A percentile compares a stretch with the other conserved stretches of the same genome.
These are phyloP conservation scores for Gloeopeniophorella convolvens DNA, from an alignment of 768 basidiomycete species.

Conservation along the genomic window DNA sequence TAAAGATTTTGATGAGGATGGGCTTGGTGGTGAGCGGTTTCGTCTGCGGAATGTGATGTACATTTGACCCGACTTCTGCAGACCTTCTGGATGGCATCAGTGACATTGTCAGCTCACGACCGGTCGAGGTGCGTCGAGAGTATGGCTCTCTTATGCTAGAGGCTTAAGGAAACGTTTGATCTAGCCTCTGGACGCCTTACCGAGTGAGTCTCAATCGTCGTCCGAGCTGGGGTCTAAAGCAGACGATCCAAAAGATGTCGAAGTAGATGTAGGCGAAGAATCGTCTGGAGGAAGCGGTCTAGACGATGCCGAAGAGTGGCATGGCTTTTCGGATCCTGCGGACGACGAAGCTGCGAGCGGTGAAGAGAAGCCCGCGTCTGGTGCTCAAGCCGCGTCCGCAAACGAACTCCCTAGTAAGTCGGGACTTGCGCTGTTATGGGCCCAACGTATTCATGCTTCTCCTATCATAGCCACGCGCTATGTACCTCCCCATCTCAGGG, in stretches of 20 bases:
- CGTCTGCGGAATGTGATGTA: neutral
- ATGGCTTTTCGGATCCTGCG: conserved; percentile 30
- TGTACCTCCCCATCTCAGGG: conserved; percentile 76
- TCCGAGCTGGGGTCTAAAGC: conserved; percentile 24
- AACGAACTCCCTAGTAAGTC: too few relatives aligned
- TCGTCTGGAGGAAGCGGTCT: conserved; percentile 11
- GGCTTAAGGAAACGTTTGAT: neutral
- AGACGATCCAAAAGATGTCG: conserved; percentile 24
- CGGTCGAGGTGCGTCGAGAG: neutral
- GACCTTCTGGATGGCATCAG: conserved; percentile 27
- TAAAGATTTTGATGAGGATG: conserved; percentile 59
- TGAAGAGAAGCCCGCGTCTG: conserved; percentile 7
- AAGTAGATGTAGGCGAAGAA: conserved; percentile 19
- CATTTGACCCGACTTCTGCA: conserved; percentile 3
- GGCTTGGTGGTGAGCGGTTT: conserved; percentile 63
- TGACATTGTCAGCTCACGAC: neutral
- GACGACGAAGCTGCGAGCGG: conserved; percentile 24
- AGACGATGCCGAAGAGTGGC: conserved; percentile 34
- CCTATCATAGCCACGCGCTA: conserved; percentile 43
- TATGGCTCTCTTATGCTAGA: neutral
- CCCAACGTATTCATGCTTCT: neutral
- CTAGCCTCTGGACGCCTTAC: neutral
- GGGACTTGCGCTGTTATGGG: too few relatives aligned
- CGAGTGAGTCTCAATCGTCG: conserved; percentile 16
- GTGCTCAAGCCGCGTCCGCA: conserved; percentile 4